Percentiles rank a stretch among this genome's conserved stretches.
Evolutionary conservation across 495 filamentous ascomycete species (phyloP).

Genomic region (Coniosporium apollinis): DNA sequence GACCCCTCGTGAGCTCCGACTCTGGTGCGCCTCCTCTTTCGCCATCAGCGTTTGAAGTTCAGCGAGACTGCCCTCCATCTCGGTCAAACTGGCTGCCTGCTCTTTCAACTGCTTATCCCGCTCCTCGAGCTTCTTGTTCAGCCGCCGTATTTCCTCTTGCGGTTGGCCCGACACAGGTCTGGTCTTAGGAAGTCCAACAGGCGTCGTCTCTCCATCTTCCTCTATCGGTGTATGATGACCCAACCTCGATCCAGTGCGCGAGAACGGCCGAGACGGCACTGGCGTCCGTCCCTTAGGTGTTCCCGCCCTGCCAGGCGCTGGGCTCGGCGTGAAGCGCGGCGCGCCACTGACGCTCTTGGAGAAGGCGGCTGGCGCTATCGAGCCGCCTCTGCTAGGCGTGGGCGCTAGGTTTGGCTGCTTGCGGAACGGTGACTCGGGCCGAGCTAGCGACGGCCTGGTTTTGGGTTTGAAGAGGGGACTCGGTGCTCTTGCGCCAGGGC

Average conservation of each 20-base stretch:
- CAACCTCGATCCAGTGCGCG: conserved; percentile 22
- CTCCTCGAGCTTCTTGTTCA: conserved; percentile 52
- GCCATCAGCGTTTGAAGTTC: conserved; percentile 55
- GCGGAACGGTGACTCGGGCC: conserved; percentile 68
- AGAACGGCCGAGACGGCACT: conserved; percentile 21
- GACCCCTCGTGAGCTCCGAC: conserved; percentile 21
- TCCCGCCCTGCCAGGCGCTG: conserved; percentile 47
- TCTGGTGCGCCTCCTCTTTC: conserved; percentile 9
- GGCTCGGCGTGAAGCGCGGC: conserved; percentile 42
- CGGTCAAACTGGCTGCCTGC: conserved; percentile 59
- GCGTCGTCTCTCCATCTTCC: conserved; percentile 35
- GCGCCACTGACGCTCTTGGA: conserved; percentile 25
- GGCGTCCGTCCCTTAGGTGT: conserved; percentile 22
- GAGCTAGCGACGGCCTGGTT: conserved; percentile 60
- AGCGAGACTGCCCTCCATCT: conserved; percentile 66
- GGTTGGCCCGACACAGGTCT: conserved; percentile 33
- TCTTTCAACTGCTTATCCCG: conserved; percentile 76
- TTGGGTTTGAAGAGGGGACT: conserved; percentile 55
- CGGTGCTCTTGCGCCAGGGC: conserved; percentile 48
- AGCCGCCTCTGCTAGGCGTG: conserved; percentile 38
- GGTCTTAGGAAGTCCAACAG: conserved; percentile 33
- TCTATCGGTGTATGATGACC: conserved; percentile 18
- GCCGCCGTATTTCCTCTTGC: conserved; percentile 36
- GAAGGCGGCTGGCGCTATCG: conserved; percentile 32
- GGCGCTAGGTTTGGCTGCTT: conserved; percentile 32